Conservation (phyloP, 2,329 filamentous ascomycete species). For the Keithomyces neogunnii region DNA sequence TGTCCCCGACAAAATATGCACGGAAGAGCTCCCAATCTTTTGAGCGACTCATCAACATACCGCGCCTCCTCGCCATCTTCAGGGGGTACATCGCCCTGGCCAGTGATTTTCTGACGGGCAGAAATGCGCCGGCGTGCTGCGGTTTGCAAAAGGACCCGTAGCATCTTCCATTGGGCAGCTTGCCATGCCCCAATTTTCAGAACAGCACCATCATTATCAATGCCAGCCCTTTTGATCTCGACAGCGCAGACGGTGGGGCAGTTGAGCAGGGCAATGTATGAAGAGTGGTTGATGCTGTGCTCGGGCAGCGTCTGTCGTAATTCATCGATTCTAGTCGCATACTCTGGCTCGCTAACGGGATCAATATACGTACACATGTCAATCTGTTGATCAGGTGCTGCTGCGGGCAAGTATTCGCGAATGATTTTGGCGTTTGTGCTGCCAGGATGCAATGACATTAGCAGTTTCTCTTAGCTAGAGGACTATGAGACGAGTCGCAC, state of each 20-base stretch:
- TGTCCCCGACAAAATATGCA: not conserved
- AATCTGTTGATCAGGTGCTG: not conserved
- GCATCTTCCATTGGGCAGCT: constrained; percentile 12
- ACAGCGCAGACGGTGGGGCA: constrained; percentile 11
- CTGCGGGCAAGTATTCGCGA: not conserved
- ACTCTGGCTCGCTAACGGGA: not conserved
- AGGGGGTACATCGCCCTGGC: not conserved
- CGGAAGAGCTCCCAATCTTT: not conserved
- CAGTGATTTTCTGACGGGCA: not conserved
- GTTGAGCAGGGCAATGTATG: constrained; percentile 8
- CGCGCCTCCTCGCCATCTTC: not conserved
- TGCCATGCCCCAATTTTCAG: constrained; percentile 14
- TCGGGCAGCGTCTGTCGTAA: not conserved
- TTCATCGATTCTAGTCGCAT: not conserved
- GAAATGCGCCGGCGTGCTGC: too few relatives aligned
- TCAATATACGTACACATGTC: constrained; percentile 10
- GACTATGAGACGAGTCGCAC: not conserved
- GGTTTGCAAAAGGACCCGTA: not conserved
- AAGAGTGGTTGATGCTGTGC: constrained; percentile 12
- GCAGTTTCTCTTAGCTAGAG: not conserved
- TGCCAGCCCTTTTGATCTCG: constrained; percentile 13
- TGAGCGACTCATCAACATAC: not conserved
- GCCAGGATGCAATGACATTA: not conserved
- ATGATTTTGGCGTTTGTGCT: not conserved
- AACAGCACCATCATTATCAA: constrained; percentile 7